Evolutionary conservation across 2,329 filamentous ascomycete species (phyloP).

Genomic region (Bipolaris zeicola): DNA sequence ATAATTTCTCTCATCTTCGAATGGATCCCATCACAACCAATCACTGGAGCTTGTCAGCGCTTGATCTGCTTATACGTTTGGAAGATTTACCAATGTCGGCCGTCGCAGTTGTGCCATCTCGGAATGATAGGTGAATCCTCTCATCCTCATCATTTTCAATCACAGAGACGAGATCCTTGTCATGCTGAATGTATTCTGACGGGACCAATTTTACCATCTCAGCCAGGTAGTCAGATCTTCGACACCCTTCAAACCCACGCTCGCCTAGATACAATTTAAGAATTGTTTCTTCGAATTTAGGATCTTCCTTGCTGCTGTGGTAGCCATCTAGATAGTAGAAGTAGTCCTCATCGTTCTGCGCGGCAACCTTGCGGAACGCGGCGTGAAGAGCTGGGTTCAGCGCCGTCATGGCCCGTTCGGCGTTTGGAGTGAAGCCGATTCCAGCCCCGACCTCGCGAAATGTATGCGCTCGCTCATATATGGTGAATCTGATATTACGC

Average conservation of each 20-base stretch:
- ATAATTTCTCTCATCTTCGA: conserved; percentile 12
- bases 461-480: conserved; percentile 22
- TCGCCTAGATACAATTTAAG: conserved; percentile 20
- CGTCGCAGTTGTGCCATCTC: conserved; percentile 32
- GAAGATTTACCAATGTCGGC: conserved; percentile 29
- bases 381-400: conserved; percentile 50
- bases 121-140: conserved; percentile 29
- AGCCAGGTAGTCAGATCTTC: conserved; percentile 16
- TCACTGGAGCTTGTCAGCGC: conserved; percentile 30
- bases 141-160: conserved; percentile 19
- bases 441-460: conserved; percentile 30
- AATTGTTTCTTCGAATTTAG: conserved; percentile 17
- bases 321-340: conserved; percentile 2
- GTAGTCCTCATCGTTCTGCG: conserved; percentile 29
- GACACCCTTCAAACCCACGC: conserved; percentile 21
- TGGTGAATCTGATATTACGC: conserved; percentile 17
- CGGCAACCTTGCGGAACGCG: conserved; percentile 44
- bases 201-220: conserved; percentile 17
- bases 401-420: conserved; percentile 56
- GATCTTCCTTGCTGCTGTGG: conserved; percentile 1
- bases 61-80: not conserved
- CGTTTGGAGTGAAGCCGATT: conserved; percentile 52
- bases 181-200: conserved; percentile 6
- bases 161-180: conserved; percentile 11
- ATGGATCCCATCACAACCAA: conserved; percentile 58